These are phyloP conservation scores for Raphanus hybrid DNA, from an alignment of 441 rosid species.

Conservation along the genomic window DNA sequence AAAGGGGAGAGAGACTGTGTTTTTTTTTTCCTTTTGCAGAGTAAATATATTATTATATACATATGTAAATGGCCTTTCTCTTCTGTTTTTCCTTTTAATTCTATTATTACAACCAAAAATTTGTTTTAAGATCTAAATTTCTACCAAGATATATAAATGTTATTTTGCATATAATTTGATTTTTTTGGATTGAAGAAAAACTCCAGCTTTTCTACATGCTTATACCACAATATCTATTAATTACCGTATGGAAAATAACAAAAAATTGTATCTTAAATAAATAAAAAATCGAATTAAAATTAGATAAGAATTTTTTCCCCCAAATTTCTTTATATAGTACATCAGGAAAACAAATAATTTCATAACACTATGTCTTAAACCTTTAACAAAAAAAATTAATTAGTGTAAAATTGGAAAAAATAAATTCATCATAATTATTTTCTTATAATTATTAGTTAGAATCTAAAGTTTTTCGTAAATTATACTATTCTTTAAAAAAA, in stretches of 20 bases:
- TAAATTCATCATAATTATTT: no score
- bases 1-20: constrained; percentile 1
- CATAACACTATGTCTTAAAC: no score
- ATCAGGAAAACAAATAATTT: no score
- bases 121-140: background rate
- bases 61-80: background rate
- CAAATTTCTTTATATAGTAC: no score
- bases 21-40: background rate
- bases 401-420: no score
- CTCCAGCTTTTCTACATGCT: background rate
- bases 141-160: background rate
- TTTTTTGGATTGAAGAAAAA: background rate
- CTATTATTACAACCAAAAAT: background rate
- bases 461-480: background rate
- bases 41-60: background rate
- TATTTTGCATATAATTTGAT: background rate
- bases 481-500: background rate
- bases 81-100: background rate
- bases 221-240: background rate
- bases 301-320: no score
- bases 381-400: no score
- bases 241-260: no score
- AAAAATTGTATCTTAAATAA: no score
- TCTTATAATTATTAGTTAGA: no score
- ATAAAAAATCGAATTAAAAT: no score